Evolutionary conservation across 495 filamentous ascomycete species (phyloP).

Genomic region (Poronia punctata): DNA sequence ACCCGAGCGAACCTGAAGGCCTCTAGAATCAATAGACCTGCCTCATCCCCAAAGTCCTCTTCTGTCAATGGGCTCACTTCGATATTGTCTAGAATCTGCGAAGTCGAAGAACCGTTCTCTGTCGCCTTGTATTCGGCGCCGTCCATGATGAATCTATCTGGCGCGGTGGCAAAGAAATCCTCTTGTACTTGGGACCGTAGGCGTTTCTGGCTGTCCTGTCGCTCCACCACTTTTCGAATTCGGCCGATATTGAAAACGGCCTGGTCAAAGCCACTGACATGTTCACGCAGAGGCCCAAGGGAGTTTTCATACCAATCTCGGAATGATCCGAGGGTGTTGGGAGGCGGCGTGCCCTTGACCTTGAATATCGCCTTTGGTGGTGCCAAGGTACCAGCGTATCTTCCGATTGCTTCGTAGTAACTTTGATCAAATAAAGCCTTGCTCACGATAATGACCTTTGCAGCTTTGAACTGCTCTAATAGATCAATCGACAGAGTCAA

Average conservation of each 20-base stretch:
- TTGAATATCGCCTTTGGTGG: conserved; percentile 33
- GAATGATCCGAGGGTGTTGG: conserved; percentile 35
- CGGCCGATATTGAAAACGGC: not conserved
- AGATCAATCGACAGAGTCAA: conserved; percentile 2
- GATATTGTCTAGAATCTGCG: no score
- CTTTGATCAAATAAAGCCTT: conserved; percentile 35
- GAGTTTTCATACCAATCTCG: conserved; percentile 47
- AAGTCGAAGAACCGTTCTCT: no score
- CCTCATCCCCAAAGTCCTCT: not conserved
- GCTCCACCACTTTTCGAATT: conserved; percentile 1
- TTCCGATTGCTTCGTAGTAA: conserved; percentile 31
- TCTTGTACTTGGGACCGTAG: no score
- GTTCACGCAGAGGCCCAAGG: conserved; percentile 24
- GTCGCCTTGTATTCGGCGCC: no score
- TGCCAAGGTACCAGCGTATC: conserved; percentile 42
- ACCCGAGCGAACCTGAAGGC: conserved; percentile 56
- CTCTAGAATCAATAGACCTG: conserved; percentile 36
- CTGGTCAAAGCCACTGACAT: conserved; percentile 16
- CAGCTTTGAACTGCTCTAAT: conserved; percentile 36
- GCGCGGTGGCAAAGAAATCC: no score
- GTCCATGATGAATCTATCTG: no score
- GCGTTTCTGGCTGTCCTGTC: not conserved
- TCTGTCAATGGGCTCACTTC: not conserved
- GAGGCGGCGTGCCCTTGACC: conserved; percentile 4
- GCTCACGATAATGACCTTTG: conserved; percentile 52